Base-by-base conservation (phyloP, 371 early-diverging fungal genomes). In the Lichtheimia corymbifera region DNA sequence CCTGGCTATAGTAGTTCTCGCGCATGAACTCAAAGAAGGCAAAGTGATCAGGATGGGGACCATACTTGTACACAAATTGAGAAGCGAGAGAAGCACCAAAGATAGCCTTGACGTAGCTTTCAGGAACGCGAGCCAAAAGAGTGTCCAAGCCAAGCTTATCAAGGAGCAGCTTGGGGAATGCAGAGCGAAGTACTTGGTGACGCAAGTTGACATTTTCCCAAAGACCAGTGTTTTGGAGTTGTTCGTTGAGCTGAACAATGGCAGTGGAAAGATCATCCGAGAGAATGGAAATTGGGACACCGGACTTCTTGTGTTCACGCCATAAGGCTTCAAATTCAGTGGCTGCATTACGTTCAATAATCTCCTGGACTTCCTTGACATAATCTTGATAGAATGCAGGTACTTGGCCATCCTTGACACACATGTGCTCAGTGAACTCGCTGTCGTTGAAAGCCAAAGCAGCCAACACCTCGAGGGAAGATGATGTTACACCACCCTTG, bases 401-500 rank as follows among this genome's bases (percentile, higher is more conserved):
- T 28, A 88, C 80, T n/a, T 74, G 58, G 25, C 85, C 89, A 58
- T 89, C 80, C 58, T 88, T 87, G 62, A 95, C 93, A 72, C 90
- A 91, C 98, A 98, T 98, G 71, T 93, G 85, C 59, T 91, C 82
- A 25, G 72, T 86, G 70, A 96, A 97, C 70, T 95, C 97, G 42
- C 88, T 88, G 73, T 98, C 97, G 54, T 83, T 87, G 65, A 98
- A 93, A 7, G 97, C 84, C 66, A 98, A 80, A 3, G 98, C 98
- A 50, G 98, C 97, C 58, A 98, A 76, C 13, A 98, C 98, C 70
- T 94, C 94, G 5, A 98, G 84, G 0, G 97, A 97, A 4, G 95
- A 94, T 11, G 96, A 96, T 0, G 98, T 98, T 22, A 98, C 98
- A 71, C 98, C 98, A 57, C 98, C 98, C 83, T 98, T 98, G 86